A percentile compares a stretch with the other conserved stretches of the same genome.
Conservation (phyloP, 2,329 filamentous ascomycete species). For the Fusarium sp. region DNA sequence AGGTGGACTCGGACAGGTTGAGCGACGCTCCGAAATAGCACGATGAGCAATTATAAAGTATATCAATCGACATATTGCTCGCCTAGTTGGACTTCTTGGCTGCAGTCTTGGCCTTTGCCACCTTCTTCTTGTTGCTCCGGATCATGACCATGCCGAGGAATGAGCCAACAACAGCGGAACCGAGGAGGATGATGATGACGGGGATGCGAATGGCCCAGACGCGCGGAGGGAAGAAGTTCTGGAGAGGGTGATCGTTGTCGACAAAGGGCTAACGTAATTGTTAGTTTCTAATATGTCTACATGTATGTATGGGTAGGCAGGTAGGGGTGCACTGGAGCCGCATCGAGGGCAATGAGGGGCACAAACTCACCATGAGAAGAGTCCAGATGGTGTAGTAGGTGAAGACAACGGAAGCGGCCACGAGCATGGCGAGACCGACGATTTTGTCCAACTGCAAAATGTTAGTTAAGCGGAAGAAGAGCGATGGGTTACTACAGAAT, state of each 20-base stretch:
- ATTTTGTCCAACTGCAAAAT: conserved; percentile 83
- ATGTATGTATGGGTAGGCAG: conserved; percentile 1
- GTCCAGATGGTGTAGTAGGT: conserved; percentile 98
- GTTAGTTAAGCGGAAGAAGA: conserved; percentile 25
- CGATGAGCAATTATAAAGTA: conserved; percentile 37
- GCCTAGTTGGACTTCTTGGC: conserved; percentile 84
- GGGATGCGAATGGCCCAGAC: conserved; percentile 99
- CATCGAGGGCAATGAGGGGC: conserved; percentile 10
- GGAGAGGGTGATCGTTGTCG: conserved; percentile 90
- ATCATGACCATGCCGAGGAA: conserved; percentile 99
- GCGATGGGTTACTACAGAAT: conserved; percentile 39
- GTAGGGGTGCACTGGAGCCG: conserved; percentile 5
- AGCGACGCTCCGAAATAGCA: conserved; percentile 24
- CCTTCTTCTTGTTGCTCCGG: conserved; percentile 97
- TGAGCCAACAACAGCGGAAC: conserved; percentile 91
- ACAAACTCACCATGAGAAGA: conserved; percentile 81
- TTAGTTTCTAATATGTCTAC: conserved; percentile 16
- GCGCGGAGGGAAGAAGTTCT: conserved; percentile 94
- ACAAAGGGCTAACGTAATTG: conserved; percentile 81
- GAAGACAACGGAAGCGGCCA: conserved; percentile 70
- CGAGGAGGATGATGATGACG: conserved; percentile 93
- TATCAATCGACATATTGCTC: conserved; percentile 17
- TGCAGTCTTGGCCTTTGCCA: conserved; percentile 87
- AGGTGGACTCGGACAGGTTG: conserved; percentile 20
- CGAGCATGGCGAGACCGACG: conserved; percentile 73